Conservation (phyloP, 1,139 yeast genomes). For the Diutina scorzettiae region DNA sequence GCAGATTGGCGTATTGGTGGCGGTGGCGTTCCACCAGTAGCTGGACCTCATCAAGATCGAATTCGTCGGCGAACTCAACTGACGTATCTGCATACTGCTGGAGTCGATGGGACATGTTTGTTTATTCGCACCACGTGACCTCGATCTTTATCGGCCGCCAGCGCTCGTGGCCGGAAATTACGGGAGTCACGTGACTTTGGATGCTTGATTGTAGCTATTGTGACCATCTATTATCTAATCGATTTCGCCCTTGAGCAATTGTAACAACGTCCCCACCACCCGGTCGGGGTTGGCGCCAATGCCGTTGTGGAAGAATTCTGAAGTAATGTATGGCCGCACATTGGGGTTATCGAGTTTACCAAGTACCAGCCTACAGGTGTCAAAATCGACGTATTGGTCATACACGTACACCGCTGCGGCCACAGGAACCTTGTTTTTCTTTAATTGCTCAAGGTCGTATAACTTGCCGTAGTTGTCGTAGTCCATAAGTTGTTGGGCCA, state of each 20-base stretch:
- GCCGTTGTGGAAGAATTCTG: slow-evolving; percentile 44
- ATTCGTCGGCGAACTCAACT: slow-evolving; percentile 2
- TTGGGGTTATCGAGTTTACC: slow-evolving; percentile 19
- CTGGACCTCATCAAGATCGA: slow-evolving; percentile 3
- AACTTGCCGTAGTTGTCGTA: slow-evolving; percentile 29
- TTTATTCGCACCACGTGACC: too few species aligned
- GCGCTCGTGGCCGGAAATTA: too few species aligned
- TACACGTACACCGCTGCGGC: slow-evolving; percentile 38
- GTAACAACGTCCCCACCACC: slow-evolving; percentile 29
- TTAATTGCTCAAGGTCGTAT: slow-evolving; percentile 25
- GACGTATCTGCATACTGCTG: background rate
- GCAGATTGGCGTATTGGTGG: background rate
- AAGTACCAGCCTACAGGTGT: slow-evolving; percentile 24
- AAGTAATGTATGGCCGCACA: slow-evolving; percentile 31
- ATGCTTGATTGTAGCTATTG: too few species aligned
- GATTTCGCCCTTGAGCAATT: slow-evolving; percentile 28
- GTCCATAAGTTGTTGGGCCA: slow-evolving; percentile 32
- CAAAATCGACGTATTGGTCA: slow-evolving; percentile 46
- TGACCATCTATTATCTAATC: too few species aligned
- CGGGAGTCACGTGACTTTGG: too few species aligned
- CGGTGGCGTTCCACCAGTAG: background rate
- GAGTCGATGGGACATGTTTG: background rate
- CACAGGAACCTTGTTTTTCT: slow-evolving; percentile 26
- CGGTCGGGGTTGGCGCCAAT: slow-evolving; percentile 28
- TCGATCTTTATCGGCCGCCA: too few species aligned